Evolutionary conservation across 768 basidiomycete genomes (phyloP), one percentile per base, ranked within the genome.

Genomic region (Calocera cornea): DNA sequence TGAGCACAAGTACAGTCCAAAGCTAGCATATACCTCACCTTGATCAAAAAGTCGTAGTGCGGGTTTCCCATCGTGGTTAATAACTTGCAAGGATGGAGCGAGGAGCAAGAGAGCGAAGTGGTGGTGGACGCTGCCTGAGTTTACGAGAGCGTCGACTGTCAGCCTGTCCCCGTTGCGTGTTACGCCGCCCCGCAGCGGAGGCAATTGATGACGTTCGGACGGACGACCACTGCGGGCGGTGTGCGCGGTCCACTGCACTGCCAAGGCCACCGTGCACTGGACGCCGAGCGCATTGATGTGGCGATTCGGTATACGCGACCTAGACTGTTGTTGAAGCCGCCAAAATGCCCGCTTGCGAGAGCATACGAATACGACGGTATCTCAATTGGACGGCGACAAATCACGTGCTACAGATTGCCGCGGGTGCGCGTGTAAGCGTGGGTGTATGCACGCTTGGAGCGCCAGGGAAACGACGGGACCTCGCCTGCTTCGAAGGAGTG

Each of bases 31-130:
- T 19, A 64, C 63, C 81, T 72, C 69, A 89, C 90, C 82, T 90
- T 95, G 86, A 94, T 92, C 78, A 95, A 84, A 74, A 97, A 95
- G 82, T 98, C 95, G 80, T 97, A 98, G 79, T 97, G 93, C 65
- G 92, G 89, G 29, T 75, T 74, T 33, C 72, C 75, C 77, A 77
- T 77, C 24, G 34, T n/a, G 16, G 34, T 36, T 11, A 5, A 60
- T 2, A 64, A 24, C n/a, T n/a, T 50, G 54, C 11, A 27, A 29
- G 24, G 31, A 33, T 10, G 31, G 54, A 33, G 31, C 31, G 31
- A 33, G 2, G 27, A 33, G 31, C 11, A 2, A 60, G 54, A 33
- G 7, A 22, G 54, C 5, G 54, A 60, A 29, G 54, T 11, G 44
- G 44, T 47, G 44, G 44, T 47, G 54, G 24, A 60, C 54, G 54